Evolutionary conservation across 108 stramenopile genomes (phyloP).

Genomic region (Cyclotella cryptica): DNA sequence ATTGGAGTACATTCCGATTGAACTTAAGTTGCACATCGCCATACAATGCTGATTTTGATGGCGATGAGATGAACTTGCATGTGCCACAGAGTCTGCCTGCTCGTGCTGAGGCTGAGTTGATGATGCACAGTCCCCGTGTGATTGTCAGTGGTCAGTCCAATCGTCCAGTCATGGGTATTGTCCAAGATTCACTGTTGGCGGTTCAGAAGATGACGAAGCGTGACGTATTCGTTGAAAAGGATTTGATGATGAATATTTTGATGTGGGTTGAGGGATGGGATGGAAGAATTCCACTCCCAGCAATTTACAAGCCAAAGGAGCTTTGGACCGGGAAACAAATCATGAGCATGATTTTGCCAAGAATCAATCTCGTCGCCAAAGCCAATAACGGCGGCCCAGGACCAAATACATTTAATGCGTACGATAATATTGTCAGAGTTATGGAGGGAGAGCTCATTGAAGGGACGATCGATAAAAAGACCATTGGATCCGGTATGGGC

Average conservation of each 20-base stretch:
- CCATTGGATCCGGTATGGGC: conserved; percentile 94
- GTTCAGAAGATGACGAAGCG: conserved; percentile 97
- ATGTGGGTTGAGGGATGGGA: conserved; percentile 97
- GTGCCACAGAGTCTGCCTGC: conserved; percentile 97
- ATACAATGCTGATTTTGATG: conserved; percentile 99
- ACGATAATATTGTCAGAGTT: conserved; percentile 92
- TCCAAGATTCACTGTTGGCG: conserved; percentile 96
- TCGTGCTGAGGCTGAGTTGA: conserved; percentile 94
- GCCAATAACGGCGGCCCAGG: conserved; percentile 79
- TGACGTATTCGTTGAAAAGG: conserved; percentile 93
- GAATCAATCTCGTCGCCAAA: conserved; percentile 91
- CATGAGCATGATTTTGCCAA: conserved; percentile 90
- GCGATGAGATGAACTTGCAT: conserved; percentile 99
- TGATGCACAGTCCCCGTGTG: conserved; percentile 97
- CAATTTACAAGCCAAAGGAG: conserved; percentile 94
- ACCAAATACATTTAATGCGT: conserved; percentile 90
- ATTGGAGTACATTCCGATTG: conserved; percentile 99
- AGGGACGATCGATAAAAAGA: conserved; percentile 98
- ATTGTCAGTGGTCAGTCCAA: conserved; percentile 98
- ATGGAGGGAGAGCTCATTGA: conserved; percentile 93
- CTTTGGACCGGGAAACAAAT: conserved; percentile 99
- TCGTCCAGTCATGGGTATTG: conserved; percentile 99
- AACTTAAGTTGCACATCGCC: conserved; percentile 98
- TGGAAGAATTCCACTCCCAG: conserved; percentile 93
- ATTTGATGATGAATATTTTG: conserved; percentile 94